Evolutionary conservation across 2,329 filamentous ascomycete species (phyloP).

Genomic region (Dactylellina leptospora): DNA sequence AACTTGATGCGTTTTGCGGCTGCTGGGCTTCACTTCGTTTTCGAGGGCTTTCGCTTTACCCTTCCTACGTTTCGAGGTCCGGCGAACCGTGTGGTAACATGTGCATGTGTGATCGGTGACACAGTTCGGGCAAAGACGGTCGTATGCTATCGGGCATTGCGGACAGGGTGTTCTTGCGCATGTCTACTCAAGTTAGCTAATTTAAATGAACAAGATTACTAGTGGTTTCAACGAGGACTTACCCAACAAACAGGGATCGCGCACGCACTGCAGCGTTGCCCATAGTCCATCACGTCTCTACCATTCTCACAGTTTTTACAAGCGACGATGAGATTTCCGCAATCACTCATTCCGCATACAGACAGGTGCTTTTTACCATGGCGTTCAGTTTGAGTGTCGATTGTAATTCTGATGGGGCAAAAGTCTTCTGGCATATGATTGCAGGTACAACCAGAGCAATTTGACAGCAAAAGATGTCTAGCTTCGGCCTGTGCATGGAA

Average conservation of each 20-base stretch:
- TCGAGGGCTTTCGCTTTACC: constrained; percentile 30
- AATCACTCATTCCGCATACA: constrained; percentile 44
- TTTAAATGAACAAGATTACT: neutral
- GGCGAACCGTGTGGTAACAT: constrained; percentile 41
- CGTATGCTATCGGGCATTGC: constrained; percentile 35
- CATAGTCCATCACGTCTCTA: constrained; percentile 48
- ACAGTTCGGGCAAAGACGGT: constrained; percentile 44
- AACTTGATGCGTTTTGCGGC: constrained; percentile 42
- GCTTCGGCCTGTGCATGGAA: constrained; percentile 36
- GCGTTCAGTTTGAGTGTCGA: constrained; percentile 45
- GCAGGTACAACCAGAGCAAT: constrained; percentile 47
- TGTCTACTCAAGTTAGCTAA: constrained; percentile 12
- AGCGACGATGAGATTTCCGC: constrained; percentile 39
- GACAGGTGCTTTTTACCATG: constrained; percentile 48
- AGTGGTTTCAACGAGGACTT: neutral
- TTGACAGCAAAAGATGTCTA: constrained; percentile 26
- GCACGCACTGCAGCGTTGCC: constrained; percentile 45
- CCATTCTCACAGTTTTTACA: constrained; percentile 49
- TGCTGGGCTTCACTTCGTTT: constrained; percentile 36
- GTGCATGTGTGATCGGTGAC: constrained; percentile 45
- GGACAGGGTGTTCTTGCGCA: constrained; percentile 47
- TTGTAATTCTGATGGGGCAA: constrained; percentile 45
- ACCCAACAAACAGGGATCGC: constrained; percentile 50
- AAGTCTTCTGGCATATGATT: constrained; percentile 49
- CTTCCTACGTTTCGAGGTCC: constrained; percentile 37